Evolutionary conservation across 306 rosid genomes (phyloP), one percentile per base, ranked within the genome.

Genomic region (Trifolium subterraneum): DNA sequence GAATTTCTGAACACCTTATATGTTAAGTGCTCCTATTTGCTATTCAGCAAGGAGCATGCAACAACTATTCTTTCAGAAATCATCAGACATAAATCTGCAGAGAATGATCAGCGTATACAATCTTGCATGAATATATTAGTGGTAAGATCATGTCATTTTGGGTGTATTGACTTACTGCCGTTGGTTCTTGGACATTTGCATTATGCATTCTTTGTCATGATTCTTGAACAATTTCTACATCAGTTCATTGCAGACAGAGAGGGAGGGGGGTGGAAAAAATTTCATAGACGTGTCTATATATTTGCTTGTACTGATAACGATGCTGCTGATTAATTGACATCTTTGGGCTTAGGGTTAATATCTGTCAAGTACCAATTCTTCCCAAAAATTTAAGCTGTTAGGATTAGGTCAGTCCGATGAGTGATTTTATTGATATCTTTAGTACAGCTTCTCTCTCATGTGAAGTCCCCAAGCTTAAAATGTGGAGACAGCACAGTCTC

Each of bases 11-110:
- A 80, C 81, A 73, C 81, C 78, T 80, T 92, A 77, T 86, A 89
- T 18, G 81, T 94, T 74, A 92, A 92, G 80, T 90, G 95, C 70
- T 87, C 98, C 69, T 87, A 90, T 85, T 84, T 87, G 64, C 92
- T 94, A 73, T 94, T 94, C 93, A 87, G 90, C 87, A 94, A 92
- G 93, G 99, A 94, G 84, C 96, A 94, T 44, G 92, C 89, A 68
- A 87, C 88, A 79, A 93, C 83, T 66, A 68, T 90, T 86, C 88
- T 92, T 81, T 80, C 84, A 80, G 95, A 92, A 83, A 82, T 75
- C 66, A 48, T 71, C 70, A 68, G 59, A 27, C 86, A 81, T 41
- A 94, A 89, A 79, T 83, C 90, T 58, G 55, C 88, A 20, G 90
- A 87, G 59, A 85, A 84, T 84, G 79, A 79, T 22, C 86, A 71